Percentiles rank a stretch among this genome's conserved stretches.
These are phyloP conservation scores for Rusavskia elegans DNA, from an alignment of 495 filamentous ascomycete species.

Conservation along the genomic window DNA sequence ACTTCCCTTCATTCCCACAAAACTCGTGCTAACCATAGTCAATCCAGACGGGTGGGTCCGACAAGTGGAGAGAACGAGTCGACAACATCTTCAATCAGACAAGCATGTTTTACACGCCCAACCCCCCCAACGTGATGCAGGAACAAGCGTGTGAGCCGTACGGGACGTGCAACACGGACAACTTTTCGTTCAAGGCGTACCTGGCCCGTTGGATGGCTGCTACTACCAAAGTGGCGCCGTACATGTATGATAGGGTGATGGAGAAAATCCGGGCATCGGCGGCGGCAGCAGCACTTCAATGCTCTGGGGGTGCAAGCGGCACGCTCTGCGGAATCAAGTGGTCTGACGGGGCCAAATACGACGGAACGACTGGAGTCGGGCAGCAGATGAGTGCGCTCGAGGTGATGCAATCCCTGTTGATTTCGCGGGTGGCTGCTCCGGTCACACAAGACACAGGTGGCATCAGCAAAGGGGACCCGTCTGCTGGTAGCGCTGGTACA, in stretches of 20 bases:
- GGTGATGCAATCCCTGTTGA: constrained; percentile 48
- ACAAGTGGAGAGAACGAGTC: constrained; percentile 44
- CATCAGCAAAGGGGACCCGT: constrained; percentile 55
- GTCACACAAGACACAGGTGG: constrained; percentile 55
- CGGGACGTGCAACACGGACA: constrained; percentile 53
- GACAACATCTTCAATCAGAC: constrained; percentile 41
- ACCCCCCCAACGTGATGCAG: constrained; percentile 37
- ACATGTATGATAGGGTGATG: constrained; percentile 43
- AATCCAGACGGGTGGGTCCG: constrained; percentile 35
- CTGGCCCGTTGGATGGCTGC: constrained; percentile 67
- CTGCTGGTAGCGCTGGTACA: constrained; percentile 35
- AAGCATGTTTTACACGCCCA: constrained; percentile 34
- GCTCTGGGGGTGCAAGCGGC: constrained; percentile 40
- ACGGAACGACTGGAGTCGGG: constrained; percentile 45
- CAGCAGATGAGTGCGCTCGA: constrained; percentile 58
- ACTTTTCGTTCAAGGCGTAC: constrained; percentile 77
- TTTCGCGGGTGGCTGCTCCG: constrained; percentile 29
- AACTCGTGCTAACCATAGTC: background rate
- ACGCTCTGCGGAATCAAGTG: constrained; percentile 51
- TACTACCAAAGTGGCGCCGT: constrained; percentile 55
- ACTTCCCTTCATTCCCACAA: background rate
- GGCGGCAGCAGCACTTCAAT: constrained; percentile 51
- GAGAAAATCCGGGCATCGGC: constrained; percentile 49
- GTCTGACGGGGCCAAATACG: constrained; percentile 31
- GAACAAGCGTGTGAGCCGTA: constrained; percentile 48